Base-by-base conservation (phyloP, 192 early-diverging fungal species). In the Entrophospora sp. region DNA sequence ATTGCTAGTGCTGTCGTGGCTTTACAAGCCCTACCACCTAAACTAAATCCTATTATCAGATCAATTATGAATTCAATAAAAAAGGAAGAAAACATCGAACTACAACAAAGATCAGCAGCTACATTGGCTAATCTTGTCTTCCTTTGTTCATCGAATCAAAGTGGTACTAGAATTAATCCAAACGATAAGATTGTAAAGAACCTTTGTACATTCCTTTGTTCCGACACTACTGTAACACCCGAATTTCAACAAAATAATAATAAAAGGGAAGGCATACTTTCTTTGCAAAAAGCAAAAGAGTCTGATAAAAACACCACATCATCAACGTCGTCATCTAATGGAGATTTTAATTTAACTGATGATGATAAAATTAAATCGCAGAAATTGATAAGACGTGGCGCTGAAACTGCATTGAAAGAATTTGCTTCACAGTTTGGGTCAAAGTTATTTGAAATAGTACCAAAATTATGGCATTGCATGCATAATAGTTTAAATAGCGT, bases 151-250 rank as follows among this genome's bases (percentile, higher is more conserved):
- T 67, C 63, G 7, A 68, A 73, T 1, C 69, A 81, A 22, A 83
- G 73, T 58, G 56, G 48, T 31, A 34, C 52, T 3, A 69, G 76
- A 6, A 69, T 75, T 2, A 78, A 69, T 27, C 84, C 91, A 0
- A 87, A 79, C 3, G 95, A 95, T 38, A 94, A 97, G 69, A 82
- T 99, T 36, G 72, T 94, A 51, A 89, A 87, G 38, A 99, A 99
- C 68, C 59, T 97, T 56, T 85, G 85, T 16, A 84, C 85, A 2
- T 89, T 92, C 53, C 77, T 92, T 16, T 97, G 95, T 63, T 83
- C 85, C 3, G 95, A 99, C 61, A 83, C 89, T 3, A 70, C 77
- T 27, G 76, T 75, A 1, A 90, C 88, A 28, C 88, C 90, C 6
- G 81, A 88, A 1, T 51, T 84, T 13, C 80, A 82, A 30, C 80